These are phyloP conservation scores for Colletotrichum abscissum DNA, from an alignment of 2,329 filamentous ascomycete species.

Conservation along the genomic window DNA sequence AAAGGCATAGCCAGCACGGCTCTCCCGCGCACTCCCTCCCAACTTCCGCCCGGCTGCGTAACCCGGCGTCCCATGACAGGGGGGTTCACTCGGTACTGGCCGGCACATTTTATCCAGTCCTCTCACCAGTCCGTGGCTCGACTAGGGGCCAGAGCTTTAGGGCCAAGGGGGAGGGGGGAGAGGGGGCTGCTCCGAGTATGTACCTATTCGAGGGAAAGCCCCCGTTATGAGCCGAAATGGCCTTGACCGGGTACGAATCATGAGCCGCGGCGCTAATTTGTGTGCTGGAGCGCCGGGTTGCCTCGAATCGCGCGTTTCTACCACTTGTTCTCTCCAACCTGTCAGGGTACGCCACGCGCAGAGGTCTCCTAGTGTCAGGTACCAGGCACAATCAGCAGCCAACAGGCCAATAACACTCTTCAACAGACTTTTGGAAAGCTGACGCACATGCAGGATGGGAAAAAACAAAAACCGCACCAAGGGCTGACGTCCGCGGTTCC, in stretches of 20 bases:
- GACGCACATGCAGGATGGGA: conserved; percentile 21
- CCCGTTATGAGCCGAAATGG: conserved; percentile 7
- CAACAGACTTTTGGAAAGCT: conserved; percentile 3
- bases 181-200: neutral
- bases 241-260: conserved; percentile 22
- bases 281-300: conserved; percentile 7
- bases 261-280: conserved; percentile 25
- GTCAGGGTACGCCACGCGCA: conserved; percentile 53
- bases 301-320: conserved; percentile 24
- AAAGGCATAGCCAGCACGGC: conserved; percentile 28
- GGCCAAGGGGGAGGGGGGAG: neutral
- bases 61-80: conserved; percentile 14
- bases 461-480: conserved; percentile 20
- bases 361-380: conserved; percentile 48
- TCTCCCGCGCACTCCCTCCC: conserved; percentile 29
- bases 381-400: conserved; percentile 49
- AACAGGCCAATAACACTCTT: conserved; percentile 45
- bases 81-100: conserved; percentile 19
- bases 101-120: conserved; percentile 30
- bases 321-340: conserved; percentile 42
- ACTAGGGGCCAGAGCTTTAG: conserved; percentile 12
- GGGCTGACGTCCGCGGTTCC: conserved; percentile 22
- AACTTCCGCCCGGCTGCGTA: conserved; percentile 29
- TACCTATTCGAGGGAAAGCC: neutral
- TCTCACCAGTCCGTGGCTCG: conserved; percentile 21